Base-by-base conservation (phyloP, 1,139 yeast species). In the Pichia sp. region DNA sequence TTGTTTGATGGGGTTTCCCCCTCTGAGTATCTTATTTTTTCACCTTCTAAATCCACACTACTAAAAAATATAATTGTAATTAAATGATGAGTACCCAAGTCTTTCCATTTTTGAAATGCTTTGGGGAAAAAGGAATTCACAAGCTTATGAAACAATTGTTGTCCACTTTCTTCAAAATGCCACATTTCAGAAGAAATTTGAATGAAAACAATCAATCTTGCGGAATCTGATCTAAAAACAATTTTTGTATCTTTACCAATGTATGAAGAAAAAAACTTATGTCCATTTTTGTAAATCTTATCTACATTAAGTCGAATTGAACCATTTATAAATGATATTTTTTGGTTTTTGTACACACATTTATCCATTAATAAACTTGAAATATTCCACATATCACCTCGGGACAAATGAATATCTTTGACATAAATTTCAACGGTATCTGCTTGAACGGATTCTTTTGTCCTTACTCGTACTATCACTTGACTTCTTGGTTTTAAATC, bases 111-210 rank as follows among this genome's bases (percentile, higher is more conserved):
- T 57, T 83, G 83, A 65, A 94, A 89, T 31, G 92, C 84, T 53
- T 83, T 86, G 0, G 99, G 98, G 52, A 94, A 80, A 50, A 92
- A 73, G 28, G 95, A 86, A 64, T 92, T 90, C 45, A 94, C 88
- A 59, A 94, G 79, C 65, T 89, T 89, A 64, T 90, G 95, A 63
- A 90, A 92, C 77, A 88, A 79, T 45, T 90, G 86, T 61, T 90
- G 97, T 0, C 98, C 98, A 57, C 85, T 86, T 61, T 90, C 97
- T 66, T 92, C 97, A 65, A 94, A 94, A 63, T 90, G 89, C 95
- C 97, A 94, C 97, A 92, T 94, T 61, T 94, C 99, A 39, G 85
- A 75, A 1, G 97, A 86, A 56, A 90, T 79, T 63, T 94, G 98
- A 46, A 94, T 81, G 53, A 94, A 72, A 44, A 90, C 86, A 10